Evolutionary conservation across 2,329 filamentous ascomycete genomes (phyloP), one percentile per base, ranked within the genome.

Genomic region (Neopestalotiopsis sp.): DNA sequence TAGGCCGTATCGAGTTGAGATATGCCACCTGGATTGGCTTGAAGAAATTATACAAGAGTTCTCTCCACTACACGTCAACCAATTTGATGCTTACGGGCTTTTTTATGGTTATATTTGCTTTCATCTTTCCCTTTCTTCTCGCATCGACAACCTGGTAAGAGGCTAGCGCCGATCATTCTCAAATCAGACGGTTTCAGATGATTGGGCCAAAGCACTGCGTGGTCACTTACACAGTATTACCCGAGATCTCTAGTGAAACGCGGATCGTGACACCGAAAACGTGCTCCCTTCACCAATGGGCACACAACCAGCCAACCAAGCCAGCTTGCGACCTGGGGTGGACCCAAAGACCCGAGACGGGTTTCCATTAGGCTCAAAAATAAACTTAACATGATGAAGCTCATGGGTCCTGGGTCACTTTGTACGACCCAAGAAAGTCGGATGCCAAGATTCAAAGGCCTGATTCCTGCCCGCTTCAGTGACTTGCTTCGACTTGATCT

Each of bases 161-260:
- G 59, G 62, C 62, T 64, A 64, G 62, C 49, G 62, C 34, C 40
- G 42, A 64, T 28, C 42, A 52, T 49, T 24, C n/a, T 12, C 38
- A 38, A 24, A 70, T 68, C 38, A 45, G 64, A 66, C n/a, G 45
- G 64, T 66, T 66, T 66, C 64, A 66, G 45, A 66, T 66, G 64
- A 66, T 66, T 66, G 64, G 64, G 24, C 52, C 24, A 49, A 38
- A 20, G 17, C 49, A 63, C 30, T 38, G 34, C n/a, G n/a, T 61
- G 34, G 59, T 20, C 32, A 20, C 30, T 63, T 66, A 24, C 24
- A 24, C 24, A 24, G 24, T 24, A 40, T 58, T 57, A 28, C 20
- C 32, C 20, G 30, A 64, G 62, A 45, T 49, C 38, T 30, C 24
- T 52, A 34, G 59, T 64, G 62, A 64, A 64, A 64, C 62, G 38